A percentile compares a stretch with the other conserved stretches of the same genome.
Evolutionary conservation across 2,329 filamentous ascomycete species (phyloP).

Genomic region (Aspergillus texensis): DNA sequence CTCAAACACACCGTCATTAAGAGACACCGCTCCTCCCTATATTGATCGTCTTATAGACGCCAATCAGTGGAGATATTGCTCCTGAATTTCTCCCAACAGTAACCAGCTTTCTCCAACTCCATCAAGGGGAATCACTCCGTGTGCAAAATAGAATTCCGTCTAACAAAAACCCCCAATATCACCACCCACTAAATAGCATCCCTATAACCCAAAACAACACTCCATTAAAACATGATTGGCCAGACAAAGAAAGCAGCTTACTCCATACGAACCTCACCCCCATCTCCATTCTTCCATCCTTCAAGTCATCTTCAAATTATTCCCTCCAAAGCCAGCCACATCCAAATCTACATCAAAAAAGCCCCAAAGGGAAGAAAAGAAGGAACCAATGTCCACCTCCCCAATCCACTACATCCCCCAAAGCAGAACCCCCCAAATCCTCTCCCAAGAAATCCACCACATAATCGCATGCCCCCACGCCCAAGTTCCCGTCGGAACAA

Average conservation of each 20-base stretch:
- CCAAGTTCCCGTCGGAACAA: neutral
- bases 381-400: neutral
- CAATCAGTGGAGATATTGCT: no score
- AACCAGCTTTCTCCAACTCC: no score
- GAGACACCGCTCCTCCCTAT: no score
- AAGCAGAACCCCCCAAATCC: neutral
- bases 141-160: neutral
- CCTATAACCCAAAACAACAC: no score
- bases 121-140: no score
- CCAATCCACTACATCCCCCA: neutral
- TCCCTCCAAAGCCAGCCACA: no score
- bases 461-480: neutral
- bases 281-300: no score
- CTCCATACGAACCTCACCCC: no score
- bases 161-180: neutral
- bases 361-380: neutral
- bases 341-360: neutral
- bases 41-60: no score
- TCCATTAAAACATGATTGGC: neutral
- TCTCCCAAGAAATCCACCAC: neutral
- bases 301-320: no score
- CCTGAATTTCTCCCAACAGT: no score
- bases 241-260: neutral
- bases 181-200: neutral
- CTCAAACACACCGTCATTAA: no score